phyloP scores from a whole-genome alignment of 2,329 filamentous ascomycete species.

The Apiospora koreana region DNA sequence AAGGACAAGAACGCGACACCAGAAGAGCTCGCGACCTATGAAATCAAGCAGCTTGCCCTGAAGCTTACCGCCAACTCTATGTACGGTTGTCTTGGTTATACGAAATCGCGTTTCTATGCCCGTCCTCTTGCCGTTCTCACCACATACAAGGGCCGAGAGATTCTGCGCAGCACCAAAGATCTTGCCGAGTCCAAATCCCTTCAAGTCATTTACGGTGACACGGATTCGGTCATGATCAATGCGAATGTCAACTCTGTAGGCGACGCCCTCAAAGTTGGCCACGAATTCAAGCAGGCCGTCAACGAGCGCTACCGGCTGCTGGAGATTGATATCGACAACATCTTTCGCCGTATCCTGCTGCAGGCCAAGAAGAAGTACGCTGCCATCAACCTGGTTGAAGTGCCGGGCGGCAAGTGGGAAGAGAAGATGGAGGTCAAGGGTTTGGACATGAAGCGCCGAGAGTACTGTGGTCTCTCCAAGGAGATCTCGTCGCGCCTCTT shows the following conservation, averaged over 20 bases:
- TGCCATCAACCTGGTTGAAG: constrained; percentile 88
- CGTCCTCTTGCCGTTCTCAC: constrained; percentile 93
- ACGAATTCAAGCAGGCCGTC: constrained; percentile 92
- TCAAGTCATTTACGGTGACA: constrained; percentile 97
- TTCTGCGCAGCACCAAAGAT: constrained; percentile 93
- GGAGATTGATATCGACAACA: constrained; percentile 97
- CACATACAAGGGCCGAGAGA: constrained; percentile 96
- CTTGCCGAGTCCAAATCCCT: constrained; percentile 88
- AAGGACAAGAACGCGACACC: constrained; percentile 85
- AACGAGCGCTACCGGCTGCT: constrained; percentile 91
- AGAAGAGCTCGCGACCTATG: constrained; percentile 91
- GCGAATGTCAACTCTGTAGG: constrained; percentile 93
- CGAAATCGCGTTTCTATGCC: constrained; percentile 95
- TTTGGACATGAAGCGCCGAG: constrained; percentile 94
- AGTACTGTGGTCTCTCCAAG: constrained; percentile 94
- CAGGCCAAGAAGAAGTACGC: constrained; percentile 99
- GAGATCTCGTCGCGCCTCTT: constrained; percentile 88
- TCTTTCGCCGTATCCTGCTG: constrained; percentile 89
- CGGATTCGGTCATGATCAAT: constrained; percentile 99
- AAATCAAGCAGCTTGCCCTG: constrained; percentile 94
- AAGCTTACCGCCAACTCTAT: constrained; percentile 99
- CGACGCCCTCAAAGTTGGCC: constrained; percentile 86
- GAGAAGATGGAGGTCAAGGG: constrained; percentile 98
- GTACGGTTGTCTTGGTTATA: constrained; percentile 98
- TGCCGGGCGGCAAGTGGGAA: constrained; percentile 78